phyloP scores from a whole-genome alignment of 73 alveolate genomes.

The Paramecium primaurelia region DNA sequence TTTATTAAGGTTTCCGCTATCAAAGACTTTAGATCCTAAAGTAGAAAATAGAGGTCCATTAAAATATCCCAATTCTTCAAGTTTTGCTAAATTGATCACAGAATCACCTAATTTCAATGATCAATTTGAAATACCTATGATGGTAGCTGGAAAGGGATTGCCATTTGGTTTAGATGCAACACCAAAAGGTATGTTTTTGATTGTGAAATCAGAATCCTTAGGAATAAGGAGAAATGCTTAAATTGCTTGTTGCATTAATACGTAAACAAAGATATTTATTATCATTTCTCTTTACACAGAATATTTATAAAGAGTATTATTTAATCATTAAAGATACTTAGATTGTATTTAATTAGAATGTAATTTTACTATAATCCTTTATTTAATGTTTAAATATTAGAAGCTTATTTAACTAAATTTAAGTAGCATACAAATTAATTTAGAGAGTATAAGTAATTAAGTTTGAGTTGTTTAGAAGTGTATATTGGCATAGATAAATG shows the following conservation, averaged over 20 bases:
- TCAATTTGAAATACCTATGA: slow-evolving; percentile 2
- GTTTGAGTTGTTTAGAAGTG: background rate
- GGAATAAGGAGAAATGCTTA: slow-evolving; percentile 22
- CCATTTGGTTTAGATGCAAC: slow-evolving; percentile 1
- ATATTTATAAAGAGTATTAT: background rate
- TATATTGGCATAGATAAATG: background rate
- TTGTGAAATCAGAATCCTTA: slow-evolving; percentile 49
- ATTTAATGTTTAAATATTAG: background rate
- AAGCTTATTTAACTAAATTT: background rate
- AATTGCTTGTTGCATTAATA: background rate
- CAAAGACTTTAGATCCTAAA: slow-evolving; percentile 8
- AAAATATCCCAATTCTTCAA: background rate
- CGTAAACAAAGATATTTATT: slow-evolving; percentile 16
- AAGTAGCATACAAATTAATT: background rate
- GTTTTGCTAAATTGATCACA: background rate
- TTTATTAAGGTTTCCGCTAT: slow-evolving; percentile 19
- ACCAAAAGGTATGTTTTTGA: slow-evolving; percentile 54
- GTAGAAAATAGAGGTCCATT: background rate
- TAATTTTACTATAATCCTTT: background rate
- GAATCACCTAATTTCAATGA: background rate
- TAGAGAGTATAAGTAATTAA: background rate
- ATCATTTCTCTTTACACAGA: background rate
- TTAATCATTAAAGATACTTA: background rate
- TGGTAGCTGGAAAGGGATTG: slow-evolving; percentile 45
- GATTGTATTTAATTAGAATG: background rate